Base-by-base conservation (phyloP, 2,329 filamentous ascomycete genomes). In the Aspergillus ustus region DNA sequence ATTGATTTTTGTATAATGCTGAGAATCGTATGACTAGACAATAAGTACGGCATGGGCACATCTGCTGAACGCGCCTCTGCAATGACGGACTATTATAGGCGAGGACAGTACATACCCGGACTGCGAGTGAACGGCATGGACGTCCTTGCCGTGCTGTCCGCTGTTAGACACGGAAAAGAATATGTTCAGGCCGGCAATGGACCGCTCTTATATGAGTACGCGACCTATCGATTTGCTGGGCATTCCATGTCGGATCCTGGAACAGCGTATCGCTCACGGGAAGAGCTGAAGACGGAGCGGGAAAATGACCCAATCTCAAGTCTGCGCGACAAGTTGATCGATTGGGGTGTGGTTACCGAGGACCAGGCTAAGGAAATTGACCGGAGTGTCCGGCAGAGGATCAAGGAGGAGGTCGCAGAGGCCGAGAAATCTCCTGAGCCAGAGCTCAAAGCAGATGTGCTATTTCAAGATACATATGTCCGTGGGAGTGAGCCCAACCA, bases 61-160 rank as follows among this genome's bases (percentile, higher is more conserved):
- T 90, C 94, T 58, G 93, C 93, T 69, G 89, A 89, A 80, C 92
- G 93, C 73, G 92, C 94, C 60, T 93, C 93, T 57, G 94, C 93
- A 70, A 83, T 97, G 77, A 97, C 94, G 77, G 94, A 98, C 80
- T 97, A 98, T 88, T 97, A 98, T 87, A 97, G 97, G 89, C 93
- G 94, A 81, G 94, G 93, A 69, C 93, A 98, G 83, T 98, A 97
- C 85, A 98, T 98, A 70, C 93, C 94, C 54, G 94, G 94, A 82
- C 87, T 98, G 72, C 97, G 97, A 86, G 91, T 98, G 80, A 97
- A 98, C 82, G 94, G 92, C 75, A 98, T 98, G 94, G 94, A 98
- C 77, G 92, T 96, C 71, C 90, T 98, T 65, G 93, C 94, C 63
- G 93, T 97, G 77, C 95, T 96, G 85, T 91, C 93, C 37, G 94